Evolutionary conservation across 2,329 filamentous ascomycete genomes (phyloP).

Genomic region (Ramularia collo-cygni): DNA sequence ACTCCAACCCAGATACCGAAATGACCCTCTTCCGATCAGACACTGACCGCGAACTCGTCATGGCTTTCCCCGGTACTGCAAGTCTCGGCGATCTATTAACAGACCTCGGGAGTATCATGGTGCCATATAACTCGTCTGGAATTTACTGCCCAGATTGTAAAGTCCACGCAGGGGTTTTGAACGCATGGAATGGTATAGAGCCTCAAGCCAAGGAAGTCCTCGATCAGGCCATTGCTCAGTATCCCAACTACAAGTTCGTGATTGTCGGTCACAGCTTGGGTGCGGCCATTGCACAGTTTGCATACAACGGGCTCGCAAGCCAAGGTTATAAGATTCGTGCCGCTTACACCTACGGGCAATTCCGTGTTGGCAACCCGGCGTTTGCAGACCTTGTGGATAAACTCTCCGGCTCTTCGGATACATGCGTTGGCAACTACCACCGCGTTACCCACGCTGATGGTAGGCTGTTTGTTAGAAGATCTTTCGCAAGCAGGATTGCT

Average conservation of each 20-base stretch:
- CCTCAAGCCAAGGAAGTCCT: not conserved
- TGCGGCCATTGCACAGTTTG: not conserved
- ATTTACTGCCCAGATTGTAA: not conserved
- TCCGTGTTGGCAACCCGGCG: conserved; percentile 2
- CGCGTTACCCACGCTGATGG: conserved; percentile 3
- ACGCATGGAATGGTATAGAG: conserved; percentile 2
- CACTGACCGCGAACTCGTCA: conserved; percentile 2
- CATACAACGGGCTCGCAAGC: not conserved
- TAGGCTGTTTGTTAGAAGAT: not conserved
- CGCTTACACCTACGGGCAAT: conserved; percentile 2
- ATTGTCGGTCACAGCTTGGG: conserved; percentile 3
- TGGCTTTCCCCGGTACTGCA: conserved; percentile 3
- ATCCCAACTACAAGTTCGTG: conserved; percentile 3
- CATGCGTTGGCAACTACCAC: not conserved
- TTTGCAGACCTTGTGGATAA: conserved; percentile 4
- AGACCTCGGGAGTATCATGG: not conserved
- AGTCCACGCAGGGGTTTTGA: not conserved
- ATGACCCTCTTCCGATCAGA: conserved; percentile 4
- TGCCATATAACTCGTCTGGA: conserved; percentile 1
- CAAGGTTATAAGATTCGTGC: conserved; percentile 1
- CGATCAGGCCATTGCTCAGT: conserved; percentile 1
- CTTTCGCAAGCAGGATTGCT: too few species aligned
- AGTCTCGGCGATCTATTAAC: conserved; percentile 1
- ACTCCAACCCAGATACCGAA: conserved; percentile 1
- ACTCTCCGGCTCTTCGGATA: conserved; percentile 1